A percentile compares a stretch with the other conserved stretches of the same genome.
Evolutionary conservation across 805 yeast genomes (phyloP).

Genomic region (Saturnispora serradocipensis): DNA sequence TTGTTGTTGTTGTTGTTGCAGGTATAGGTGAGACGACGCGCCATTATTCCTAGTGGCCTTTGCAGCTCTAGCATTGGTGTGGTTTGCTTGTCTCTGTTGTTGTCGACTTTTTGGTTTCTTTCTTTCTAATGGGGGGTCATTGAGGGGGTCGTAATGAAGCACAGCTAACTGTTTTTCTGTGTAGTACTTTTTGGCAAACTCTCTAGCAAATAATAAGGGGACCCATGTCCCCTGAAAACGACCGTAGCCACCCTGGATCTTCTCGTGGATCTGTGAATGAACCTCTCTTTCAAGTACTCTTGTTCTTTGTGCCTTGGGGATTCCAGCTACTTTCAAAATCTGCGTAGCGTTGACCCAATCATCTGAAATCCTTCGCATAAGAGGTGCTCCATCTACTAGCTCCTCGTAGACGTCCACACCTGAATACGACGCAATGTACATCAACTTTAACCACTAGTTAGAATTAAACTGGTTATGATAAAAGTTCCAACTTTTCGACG

Average conservation of each 20-base stretch:
- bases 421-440: slow-evolving; percentile 39
- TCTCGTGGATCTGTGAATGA: slow-evolving; percentile 56
- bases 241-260: slow-evolving; percentile 81
- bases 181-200: slow-evolving; percentile 44
- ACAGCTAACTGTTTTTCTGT: slow-evolving; percentile 44
- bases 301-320: slow-evolving; percentile 72
- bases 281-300: slow-evolving; percentile 69
- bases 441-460: slow-evolving; percentile 2
- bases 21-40: neutral
- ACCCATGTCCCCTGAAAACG: slow-evolving; percentile 85
- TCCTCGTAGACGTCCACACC: slow-evolving; percentile 50
- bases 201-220: slow-evolving; percentile 56
- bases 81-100: slow-evolving; percentile 26
- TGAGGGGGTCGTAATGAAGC: slow-evolving; percentile 43
- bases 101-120: slow-evolving; percentile 13
- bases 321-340: slow-evolving; percentile 66
- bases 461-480: neutral
- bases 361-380: slow-evolving; percentile 85
- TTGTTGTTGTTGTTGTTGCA: slow-evolving; percentile 8
- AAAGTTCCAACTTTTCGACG: neutral
- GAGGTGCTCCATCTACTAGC: slow-evolving; percentile 59
- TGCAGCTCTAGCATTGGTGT: neutral
- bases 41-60: neutral
- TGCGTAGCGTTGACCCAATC: slow-evolving; percentile 93
- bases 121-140: slow-evolving; percentile 20